Evolutionary conservation across 345 rosid genomes (phyloP).

Genomic region (Euphorbia tirucalli): DNA sequence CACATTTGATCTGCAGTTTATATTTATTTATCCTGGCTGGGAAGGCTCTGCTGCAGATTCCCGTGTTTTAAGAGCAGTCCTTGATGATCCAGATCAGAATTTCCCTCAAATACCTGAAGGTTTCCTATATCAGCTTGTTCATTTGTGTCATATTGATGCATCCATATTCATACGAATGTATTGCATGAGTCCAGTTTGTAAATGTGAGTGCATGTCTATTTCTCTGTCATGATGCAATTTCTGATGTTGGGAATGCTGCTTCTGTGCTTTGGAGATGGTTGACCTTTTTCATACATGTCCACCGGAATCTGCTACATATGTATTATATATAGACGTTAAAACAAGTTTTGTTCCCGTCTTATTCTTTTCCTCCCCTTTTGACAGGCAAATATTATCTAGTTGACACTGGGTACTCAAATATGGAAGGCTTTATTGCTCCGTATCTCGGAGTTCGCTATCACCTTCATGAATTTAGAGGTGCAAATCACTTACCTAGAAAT

Average conservation of each 20-base stretch:
- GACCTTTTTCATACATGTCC: background rate
- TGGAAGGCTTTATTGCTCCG: slow-evolving; percentile 72
- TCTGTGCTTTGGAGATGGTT: background rate
- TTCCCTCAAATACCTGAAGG: slow-evolving; percentile 74
- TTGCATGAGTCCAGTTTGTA: background rate
- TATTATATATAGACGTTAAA: background rate
- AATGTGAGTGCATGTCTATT: background rate
- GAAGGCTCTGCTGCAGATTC: slow-evolving; percentile 79
- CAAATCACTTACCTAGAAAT: slow-evolving; percentile 58
- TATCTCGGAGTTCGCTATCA: slow-evolving; percentile 56
- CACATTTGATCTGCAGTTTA: slow-evolving; percentile 69
- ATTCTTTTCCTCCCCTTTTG: slow-evolving; percentile 3
- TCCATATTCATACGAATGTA: background rate
- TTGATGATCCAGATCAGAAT: slow-evolving; percentile 75
- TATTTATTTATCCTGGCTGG: slow-evolving; percentile 79
- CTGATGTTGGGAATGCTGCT: background rate
- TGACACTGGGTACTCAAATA: slow-evolving; percentile 55
- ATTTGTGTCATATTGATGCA: background rate
- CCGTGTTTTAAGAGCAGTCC: slow-evolving; percentile 68
- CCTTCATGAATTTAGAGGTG: slow-evolving; percentile 60
- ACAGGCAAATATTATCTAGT: slow-evolving; percentile 77
- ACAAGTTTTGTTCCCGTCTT: background rate
- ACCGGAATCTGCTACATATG: slow-evolving; percentile 12
- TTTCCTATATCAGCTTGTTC: slow-evolving; percentile 17
- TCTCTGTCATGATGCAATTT: background rate